Percentiles rank a stretch among this genome's conserved stretches.
Conservation (phyloP, 441 rosid genomes). For the Populus hybrid region DNA sequence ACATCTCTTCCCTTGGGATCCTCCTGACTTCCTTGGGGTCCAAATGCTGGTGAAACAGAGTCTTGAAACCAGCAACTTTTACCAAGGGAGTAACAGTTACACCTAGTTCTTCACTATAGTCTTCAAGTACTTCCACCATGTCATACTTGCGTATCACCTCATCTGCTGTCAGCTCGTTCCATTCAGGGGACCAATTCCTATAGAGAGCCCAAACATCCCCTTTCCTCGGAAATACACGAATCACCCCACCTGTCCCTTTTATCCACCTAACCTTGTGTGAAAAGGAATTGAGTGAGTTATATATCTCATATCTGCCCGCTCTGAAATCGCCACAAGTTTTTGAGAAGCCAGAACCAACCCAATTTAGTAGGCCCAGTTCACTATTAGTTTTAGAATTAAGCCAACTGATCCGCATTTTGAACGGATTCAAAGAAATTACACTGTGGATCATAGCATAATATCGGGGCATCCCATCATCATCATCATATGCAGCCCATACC, state of each 20-base stretch:
- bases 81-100: constrained; percentile 45
- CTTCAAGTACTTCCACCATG: constrained; percentile 74
- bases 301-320: constrained; percentile 44
- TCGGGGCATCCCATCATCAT: constrained; percentile 80
- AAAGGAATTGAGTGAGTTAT: constrained; percentile 51
- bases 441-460: constrained; percentile 69
- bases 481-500: constrained; percentile 82
- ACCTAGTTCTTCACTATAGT: constrained; percentile 48
- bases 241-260: constrained; percentile 56
- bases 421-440: constrained; percentile 58
- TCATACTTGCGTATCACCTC: constrained; percentile 68
- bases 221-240: constrained; percentile 53
- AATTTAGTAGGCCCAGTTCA: constrained; percentile 53
- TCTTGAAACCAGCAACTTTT: constrained; percentile 58
- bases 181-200: constrained; percentile 71
- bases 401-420: constrained; percentile 75
- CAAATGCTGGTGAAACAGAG: constrained; percentile 48
- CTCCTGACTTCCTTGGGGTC: constrained; percentile 37
- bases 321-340: constrained; percentile 81
- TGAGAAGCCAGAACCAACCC: constrained; percentile 68
- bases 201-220: constrained; percentile 87
- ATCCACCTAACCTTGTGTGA: constrained; percentile 70
- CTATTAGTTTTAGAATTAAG: constrained; percentile 57
- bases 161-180: constrained; percentile 57
- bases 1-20: constrained; percentile 63